Evolutionary conservation across 23 red algal species (phyloP), one percentile per base, ranked within the genome.

Genomic region (Porphyridium purpureum): DNA sequence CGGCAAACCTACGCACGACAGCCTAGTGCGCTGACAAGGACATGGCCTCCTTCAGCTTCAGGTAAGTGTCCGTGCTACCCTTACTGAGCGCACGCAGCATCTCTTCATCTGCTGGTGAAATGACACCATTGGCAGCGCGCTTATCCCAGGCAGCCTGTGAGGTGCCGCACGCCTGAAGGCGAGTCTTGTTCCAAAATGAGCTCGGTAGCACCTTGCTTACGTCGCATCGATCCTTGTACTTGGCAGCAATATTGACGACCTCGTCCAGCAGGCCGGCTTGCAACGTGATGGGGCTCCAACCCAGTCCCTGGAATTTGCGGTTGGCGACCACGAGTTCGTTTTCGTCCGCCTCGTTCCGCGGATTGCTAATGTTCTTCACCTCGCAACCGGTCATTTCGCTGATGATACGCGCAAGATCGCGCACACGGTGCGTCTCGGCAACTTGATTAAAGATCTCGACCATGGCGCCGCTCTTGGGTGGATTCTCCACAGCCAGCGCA

Each of bases 361-460:
- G 88, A 51, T 95, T 95, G 61, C 36, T 70, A 5, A 95, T 60
- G 32, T 81, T 80, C 6, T 67, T 69, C 2, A 95, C 74, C 9
- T 83, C 41, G 24, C 52, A 57, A 8, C 84, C 84, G 28, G 88
- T 95, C 61, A 78, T 84, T 21, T 59, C 50, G 9, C 78, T 56
- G 30, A 95, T 75, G 6, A 95, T 47, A 11, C 52, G 63, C 20
- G 88, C 88, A 5, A 95, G 58, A 74, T 95, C 88, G 21, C 88
- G 65, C 1, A 95, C 88, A 6, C 88, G 78, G 57, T 95, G 88
- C 1, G 79, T 85, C 57, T 95, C 88, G 6, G 88, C 88, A 1
- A 95, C 74, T 47, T 95, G 88, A 49, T 95, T 95, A 50, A 84
- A 95, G 54, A 95, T 84, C 54, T 81, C 77, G 17, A 95, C 88